Percentiles rank a stretch among this genome's conserved stretches.
Evolutionary conservation across 352 stramenopile species (phyloP).

Genomic region (Plasmopara viticola): DNA sequence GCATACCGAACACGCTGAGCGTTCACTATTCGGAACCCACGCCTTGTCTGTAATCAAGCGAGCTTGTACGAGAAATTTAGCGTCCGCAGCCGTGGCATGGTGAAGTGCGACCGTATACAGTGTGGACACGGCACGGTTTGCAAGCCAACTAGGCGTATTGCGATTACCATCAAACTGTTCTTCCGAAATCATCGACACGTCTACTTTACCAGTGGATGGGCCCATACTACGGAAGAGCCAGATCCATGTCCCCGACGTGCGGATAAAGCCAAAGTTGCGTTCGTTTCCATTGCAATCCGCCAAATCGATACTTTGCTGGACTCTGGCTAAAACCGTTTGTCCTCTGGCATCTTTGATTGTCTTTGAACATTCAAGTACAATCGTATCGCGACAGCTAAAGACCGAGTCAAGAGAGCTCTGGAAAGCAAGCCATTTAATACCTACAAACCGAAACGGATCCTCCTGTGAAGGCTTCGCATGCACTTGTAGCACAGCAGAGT

Average conservation of each 20-base stretch:
- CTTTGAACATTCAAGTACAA: constrained; percentile 56
- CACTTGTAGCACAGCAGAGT: constrained; percentile 67
- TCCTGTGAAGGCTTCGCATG: constrained; percentile 31
- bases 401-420: constrained; percentile 68
- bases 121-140: constrained; percentile 49
- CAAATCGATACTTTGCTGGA: constrained; percentile 52
- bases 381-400: constrained; percentile 51
- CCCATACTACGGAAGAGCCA: constrained; percentile 54
- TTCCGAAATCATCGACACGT: constrained; percentile 36
- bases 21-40: constrained; percentile 66
- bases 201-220: constrained; percentile 45
- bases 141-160: constrained; percentile 62
- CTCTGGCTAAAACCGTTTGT: constrained; percentile 52
- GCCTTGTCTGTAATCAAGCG: constrained; percentile 56
- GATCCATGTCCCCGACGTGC: constrained; percentile 44
- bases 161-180: constrained; percentile 37
- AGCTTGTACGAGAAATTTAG: constrained; percentile 56
- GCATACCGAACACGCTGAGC: constrained; percentile 61
- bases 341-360: constrained; percentile 51
- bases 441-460: constrained; percentile 65
- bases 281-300: constrained; percentile 39
- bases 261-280: constrained; percentile 58
- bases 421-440: constrained; percentile 69
- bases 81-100: constrained; percentile 44
- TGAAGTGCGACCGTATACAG: constrained; percentile 32